Percentiles rank a stretch among this genome's conserved stretches.
phyloP scores from a whole-genome alignment of 2,329 filamentous ascomycete species.

The Apiospora pterosperma region DNA sequence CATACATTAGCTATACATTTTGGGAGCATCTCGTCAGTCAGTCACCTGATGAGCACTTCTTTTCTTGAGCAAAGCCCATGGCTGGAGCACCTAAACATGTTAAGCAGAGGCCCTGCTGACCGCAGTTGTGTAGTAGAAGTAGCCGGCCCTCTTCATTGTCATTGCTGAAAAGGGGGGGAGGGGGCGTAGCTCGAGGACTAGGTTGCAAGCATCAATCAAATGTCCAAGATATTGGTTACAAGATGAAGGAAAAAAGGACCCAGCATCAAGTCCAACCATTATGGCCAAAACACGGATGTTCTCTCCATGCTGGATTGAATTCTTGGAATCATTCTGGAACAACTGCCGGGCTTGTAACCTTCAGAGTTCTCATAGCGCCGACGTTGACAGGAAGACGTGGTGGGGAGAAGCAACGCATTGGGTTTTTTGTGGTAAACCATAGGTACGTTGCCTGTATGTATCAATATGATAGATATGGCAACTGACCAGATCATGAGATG shows the following conservation, averaged over 20 bases:
- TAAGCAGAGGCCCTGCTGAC: background rate
- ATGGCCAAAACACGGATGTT: too few relatives aligned
- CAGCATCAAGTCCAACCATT: too few relatives aligned
- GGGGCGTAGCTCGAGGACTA: background rate
- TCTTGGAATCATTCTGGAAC: background rate
- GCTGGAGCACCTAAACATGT: background rate
- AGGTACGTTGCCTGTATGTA: background rate
- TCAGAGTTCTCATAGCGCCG: background rate
- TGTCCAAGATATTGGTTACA: background rate
- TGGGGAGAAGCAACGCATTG: background rate
- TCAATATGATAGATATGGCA: too few relatives aligned
- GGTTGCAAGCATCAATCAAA: background rate
- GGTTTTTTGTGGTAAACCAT: background rate
- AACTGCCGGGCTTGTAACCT: background rate
- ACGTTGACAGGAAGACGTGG: background rate
- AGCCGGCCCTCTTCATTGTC: background rate
- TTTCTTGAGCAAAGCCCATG: background rate
- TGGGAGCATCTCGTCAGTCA: background rate
- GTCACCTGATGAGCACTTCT: background rate
- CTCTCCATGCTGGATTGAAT: too few relatives aligned
- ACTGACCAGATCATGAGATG: background rate
- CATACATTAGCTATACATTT: background rate
- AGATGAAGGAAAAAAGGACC: too few relatives aligned
- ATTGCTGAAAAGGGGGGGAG: background rate
- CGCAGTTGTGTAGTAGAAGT: background rate